Base-by-base conservation (phyloP, 352 stramenopile species). In the Phytopythium montanum region DNA sequence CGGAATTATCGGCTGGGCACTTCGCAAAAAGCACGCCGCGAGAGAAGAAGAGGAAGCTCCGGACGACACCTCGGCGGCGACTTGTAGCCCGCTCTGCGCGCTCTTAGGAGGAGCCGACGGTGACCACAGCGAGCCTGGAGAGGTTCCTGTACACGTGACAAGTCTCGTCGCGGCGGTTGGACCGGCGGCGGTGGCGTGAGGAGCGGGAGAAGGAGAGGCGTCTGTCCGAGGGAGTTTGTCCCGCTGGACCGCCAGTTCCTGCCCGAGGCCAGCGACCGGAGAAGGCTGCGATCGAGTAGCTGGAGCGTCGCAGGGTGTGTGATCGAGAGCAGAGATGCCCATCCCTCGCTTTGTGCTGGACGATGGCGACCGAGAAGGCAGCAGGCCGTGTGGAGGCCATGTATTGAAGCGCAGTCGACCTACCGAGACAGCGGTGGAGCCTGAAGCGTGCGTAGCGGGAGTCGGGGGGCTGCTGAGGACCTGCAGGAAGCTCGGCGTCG, bases 221-320 rank as follows among this genome's bases (percentile, higher is more conserved):
- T 42, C 41, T 25, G 61, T 64, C 61, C 61, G 59, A 42, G 63
- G 49, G 59, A 66, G 51, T 52, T 69, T 56, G 62, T 69, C 62
- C 66, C 54, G 45, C 25, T 45, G 62, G 62, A 65, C 58, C 21
- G 44, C 18, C 23, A 25, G 12, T 10, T 51, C 44, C 44, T n/a
- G 12, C 23, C 12, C 44, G 12, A 29, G 18, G 8, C 16, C 42
- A 3, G 6, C 23, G 44, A 31, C 25, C 23, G 23, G 16, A 46
- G 5, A 18, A 46, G 39, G 39, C 9, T n/a, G 39, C 21, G 39
- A 46, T 18, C 5, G 39, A 46, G 19, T 6, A n/a, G 9, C 39
- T n/a, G 39, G 6, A n/a, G 14, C 39, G 39, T 25, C 39, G 33
- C 33, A 12, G 33, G 14, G 33, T 38, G 33, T 36, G 31, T 38